Base-by-base conservation (phyloP, 306 rosid genomes). In the Prunus campanulata region DNA sequence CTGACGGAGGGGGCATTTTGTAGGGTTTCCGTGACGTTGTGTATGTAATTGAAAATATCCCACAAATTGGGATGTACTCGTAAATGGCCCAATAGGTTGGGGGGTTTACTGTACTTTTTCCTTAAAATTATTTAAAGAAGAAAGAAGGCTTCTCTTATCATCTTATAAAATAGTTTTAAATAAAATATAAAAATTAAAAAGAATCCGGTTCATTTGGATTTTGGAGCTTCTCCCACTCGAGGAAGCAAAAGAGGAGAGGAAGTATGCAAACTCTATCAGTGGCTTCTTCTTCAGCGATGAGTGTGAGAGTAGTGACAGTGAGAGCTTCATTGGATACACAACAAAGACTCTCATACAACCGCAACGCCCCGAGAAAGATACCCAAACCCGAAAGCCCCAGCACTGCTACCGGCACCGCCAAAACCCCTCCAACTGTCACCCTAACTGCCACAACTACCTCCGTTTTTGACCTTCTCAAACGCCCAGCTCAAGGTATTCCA, bases 291-390 rank as follows among this genome's bases (percentile, higher is more conserved):
- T 20, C 76, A 2, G 10, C 66, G 6, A 44, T 67, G 77, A 69
- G 72, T 32, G 8, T 24, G 24, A 48, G 83, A 56, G 8, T 79
- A 2, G 8, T 82, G 83, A 62, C 73, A 49, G 78, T 86, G 2
- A 79, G 80, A 80, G 96, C 85, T 78, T 90, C 98, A 27, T 88
- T 85, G 90, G 98, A 95, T 81, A 89, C 92, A 1, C 85, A 87
- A 11, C 96, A 86, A 59, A 84, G 88, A 73, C 82, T 81, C 19
- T 51, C 96, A 1, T 95, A 95, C 86, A 95, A 95, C 63, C 98
- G 86, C 61, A 92, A 95, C 25, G 93, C 96, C 65, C 97, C 97
- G 1, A 83, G 91, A 85, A 92, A 89, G 77, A 81, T 71, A 64
- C 76, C 73, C 68, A 81, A 88, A 59, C 29, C 32, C 19, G 83